These are phyloP conservation scores for Heterobasidion occidentale DNA, from an alignment of 1,284 basidiomycete genomes.

Conservation along the genomic window DNA sequence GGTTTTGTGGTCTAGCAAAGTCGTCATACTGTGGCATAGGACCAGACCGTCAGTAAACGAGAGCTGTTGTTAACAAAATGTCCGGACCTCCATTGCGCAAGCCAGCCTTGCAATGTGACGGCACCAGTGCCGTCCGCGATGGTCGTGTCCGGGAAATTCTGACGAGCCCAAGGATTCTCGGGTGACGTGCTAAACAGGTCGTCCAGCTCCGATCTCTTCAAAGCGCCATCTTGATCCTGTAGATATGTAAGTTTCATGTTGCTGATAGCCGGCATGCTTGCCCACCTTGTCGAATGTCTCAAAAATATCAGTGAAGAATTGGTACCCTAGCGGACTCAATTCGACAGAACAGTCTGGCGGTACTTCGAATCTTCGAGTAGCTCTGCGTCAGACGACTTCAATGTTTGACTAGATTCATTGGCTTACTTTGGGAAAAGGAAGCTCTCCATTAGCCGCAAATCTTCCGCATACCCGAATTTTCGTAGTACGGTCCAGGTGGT, in stretches of 20 bases:
- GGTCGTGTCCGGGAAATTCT: constrained; percentile 87
- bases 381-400: constrained; percentile 8
- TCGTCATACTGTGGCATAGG: constrained; percentile 77
- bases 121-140: constrained; percentile 85
- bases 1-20: constrained; percentile 85
- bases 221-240: constrained; percentile 91
- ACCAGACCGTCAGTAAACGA: neutral
- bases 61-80: neutral
- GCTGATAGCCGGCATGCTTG: neutral
- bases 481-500: constrained; percentile 97
- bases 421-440: constrained; percentile 81
- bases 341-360: constrained; percentile 93
- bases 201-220: constrained; percentile 81
- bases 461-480: constrained; percentile 95
- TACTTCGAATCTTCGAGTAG: constrained; percentile 71
- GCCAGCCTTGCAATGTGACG: constrained; percentile 94
- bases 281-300: constrained; percentile 90
- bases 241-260: constrained; percentile 1
- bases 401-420: constrained; percentile 7
- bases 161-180: constrained; percentile 85
- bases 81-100: constrained; percentile 93
- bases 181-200: constrained; percentile 92
- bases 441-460: constrained; percentile 81
- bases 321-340: constrained; percentile 87
- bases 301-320: constrained; percentile 97